Conservation (phyloP, 2,329 filamentous ascomycete species). For the Alternaria consortialis region DNA sequence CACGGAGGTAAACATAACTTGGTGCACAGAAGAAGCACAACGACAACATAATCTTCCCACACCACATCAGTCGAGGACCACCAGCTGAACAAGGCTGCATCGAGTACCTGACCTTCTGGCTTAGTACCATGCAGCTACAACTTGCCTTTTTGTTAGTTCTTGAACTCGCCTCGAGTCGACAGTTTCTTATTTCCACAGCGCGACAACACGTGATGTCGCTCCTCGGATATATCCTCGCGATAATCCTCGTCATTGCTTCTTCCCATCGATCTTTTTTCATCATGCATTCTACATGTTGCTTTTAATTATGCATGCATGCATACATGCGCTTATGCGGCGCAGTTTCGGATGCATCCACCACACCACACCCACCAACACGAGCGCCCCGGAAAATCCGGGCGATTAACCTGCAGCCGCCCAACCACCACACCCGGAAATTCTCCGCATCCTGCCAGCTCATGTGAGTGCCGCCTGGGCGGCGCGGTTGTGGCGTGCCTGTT, state of each 20-base stretch:
- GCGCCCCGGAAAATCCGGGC: neutral
- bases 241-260: neutral
- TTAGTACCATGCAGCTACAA: no score
- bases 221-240: neutral
- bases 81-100: no score
- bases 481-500: neutral
- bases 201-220: no score
- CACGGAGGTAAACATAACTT: neutral
- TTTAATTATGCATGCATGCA: neutral
- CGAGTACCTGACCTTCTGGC: neutral
- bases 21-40: neutral
- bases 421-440: neutral
- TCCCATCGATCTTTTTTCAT: neutral
- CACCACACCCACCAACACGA: neutral
- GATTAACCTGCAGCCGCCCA: slow-evolving; percentile 2
- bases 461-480: neutral
- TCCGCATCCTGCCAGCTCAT: neutral
- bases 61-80: no score
- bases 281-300: neutral
- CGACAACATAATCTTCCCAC: neutral
- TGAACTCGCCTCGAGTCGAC: no score
- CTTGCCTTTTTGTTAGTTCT: no score
- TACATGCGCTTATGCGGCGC: neutral
- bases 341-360: neutral
- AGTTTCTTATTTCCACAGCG: neutral